phyloP scores from a whole-genome alignment of 2,329 filamentous ascomycete species.

The Coleophoma eucalyptorum region DNA sequence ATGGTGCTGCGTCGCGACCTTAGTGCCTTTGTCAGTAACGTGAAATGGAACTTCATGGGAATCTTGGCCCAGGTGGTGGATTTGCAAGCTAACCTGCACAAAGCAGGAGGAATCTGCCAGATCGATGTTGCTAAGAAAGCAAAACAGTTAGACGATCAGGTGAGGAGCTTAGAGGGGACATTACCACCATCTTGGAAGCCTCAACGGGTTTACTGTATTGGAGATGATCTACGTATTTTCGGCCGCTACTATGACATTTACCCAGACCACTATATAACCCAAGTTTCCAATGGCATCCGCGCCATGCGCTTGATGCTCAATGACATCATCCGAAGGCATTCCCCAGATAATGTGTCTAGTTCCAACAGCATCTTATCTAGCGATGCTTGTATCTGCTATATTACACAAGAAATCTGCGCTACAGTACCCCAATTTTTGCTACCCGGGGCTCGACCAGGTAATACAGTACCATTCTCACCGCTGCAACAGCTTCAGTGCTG shows the following conservation, averaged over 20 bases:
- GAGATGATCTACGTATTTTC: slow-evolving; percentile 1
- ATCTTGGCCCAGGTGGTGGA: background rate
- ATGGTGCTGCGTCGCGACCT: background rate
- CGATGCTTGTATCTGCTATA: background rate
- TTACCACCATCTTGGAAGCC: background rate
- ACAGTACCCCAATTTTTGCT: slow-evolving; percentile 1
- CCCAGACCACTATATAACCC: background rate
- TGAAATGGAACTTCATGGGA: background rate
- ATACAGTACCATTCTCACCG: background rate
- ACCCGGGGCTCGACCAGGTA: background rate
- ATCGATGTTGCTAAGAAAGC: background rate
- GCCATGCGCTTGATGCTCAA: background rate
- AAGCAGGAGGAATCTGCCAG: background rate
- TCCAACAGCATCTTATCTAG: background rate
- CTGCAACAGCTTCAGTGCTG: slow-evolving; percentile 1
- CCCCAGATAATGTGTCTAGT: background rate
- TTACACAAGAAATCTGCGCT: background rate
- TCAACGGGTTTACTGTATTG: background rate
- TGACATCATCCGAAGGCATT: background rate
- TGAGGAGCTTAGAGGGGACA: background rate
- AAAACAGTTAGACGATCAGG: background rate
- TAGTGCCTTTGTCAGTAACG: background rate
- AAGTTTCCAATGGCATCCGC: background rate
- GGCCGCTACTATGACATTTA: slow-evolving; percentile 1
- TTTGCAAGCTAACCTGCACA: background rate